These are phyloP conservation scores for Pichia sp. DNA, from an alignment of 1,139 yeast species.

Conservation along the genomic window DNA sequence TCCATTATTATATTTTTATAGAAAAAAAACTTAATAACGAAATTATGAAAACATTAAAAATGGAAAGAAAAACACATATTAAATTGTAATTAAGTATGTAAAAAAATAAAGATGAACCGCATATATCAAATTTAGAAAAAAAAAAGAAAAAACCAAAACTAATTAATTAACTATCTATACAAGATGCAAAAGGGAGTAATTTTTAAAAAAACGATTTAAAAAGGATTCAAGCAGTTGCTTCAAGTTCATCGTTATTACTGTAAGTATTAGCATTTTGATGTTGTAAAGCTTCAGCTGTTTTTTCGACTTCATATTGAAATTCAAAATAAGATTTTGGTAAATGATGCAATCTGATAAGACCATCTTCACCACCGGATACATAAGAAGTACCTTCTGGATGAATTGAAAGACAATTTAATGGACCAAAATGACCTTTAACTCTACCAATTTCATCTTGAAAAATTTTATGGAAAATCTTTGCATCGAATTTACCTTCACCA, in stretches of 20 bases:
- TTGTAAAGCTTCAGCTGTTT: constrained; percentile 47
- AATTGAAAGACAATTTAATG: constrained; percentile 86
- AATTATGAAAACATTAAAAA: too few species aligned
- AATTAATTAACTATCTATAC: too few species aligned
- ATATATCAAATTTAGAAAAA: too few species aligned
- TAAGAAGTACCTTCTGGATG: constrained; percentile 93
- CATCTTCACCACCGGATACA: constrained; percentile 98
- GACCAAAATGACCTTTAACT: constrained; percentile 98
- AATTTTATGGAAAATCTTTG: constrained; percentile 90
- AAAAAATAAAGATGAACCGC: too few species aligned
- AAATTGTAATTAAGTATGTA: too few species aligned
- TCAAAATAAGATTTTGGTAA: constrained; percentile 91
- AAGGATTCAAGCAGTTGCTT: background rate
- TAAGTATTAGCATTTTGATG: constrained; percentile 14
- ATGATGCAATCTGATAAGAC: constrained; percentile 88
- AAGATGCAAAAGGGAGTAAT: constrained; percentile 8
- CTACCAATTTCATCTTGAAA: constrained; percentile 96
- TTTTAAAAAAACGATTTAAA: too few species aligned
- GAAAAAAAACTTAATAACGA: too few species aligned
- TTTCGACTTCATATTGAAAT: constrained; percentile 87
- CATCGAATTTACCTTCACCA: constrained; percentile 94
- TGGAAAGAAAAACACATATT: too few species aligned
- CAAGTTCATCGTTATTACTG: constrained; percentile 16
- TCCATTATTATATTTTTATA: too few species aligned
- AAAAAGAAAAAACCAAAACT: too few species aligned